Base-by-base conservation (phyloP, 495 filamentous ascomycete species). In the Staphylotrichum longicolle region DNA sequence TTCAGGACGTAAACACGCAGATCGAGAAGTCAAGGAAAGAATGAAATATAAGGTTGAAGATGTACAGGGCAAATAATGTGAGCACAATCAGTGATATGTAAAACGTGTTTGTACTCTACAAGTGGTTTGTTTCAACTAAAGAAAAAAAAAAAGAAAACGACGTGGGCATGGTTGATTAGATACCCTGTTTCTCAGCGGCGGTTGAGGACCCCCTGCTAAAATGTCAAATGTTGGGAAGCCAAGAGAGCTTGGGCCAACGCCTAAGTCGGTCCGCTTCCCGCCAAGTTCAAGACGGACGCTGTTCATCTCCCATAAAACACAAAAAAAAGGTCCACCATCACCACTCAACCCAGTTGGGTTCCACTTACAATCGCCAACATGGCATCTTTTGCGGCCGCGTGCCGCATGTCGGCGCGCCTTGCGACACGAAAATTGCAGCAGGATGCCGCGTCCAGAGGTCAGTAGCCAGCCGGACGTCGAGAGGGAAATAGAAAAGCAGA, bases 371-470 rank as follows among this genome's bases (percentile, higher is more conserved):
- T 51, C 45, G 51, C 57, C 64, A 64, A 44, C 63, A 85, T 84
- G 81, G 82, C 79, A 67, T 83, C 80, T 61, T 72, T 83, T 68
- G 73, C 74, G 66, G 71, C 73, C 61, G 80, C 81, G 65, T 81
- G 77, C 64, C 70, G 72, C 57, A 54, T 80, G 57, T 83, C 83
- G 27, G 72, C 74, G 48, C 72, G 77, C 64, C 72, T 84, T 60
- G 75, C 77, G 35, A 71, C 75, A 57, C 73, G 76, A 46, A 77
- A 75, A 57, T 70, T 82, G 61, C 73, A 76, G 53, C 78, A 76
- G 64, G 79, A 81, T 78, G 79, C 65, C 57, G 69, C 77, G 52
- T 69, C 68, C 59, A 70, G 83, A 81, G 79, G 83, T 85, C 70
- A 53, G 73, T 65, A 10, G 20, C 35, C 10, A 6, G 45, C 46